Conservation (phyloP, 1,139 yeast species). For the Arxiozyma slooffiae region DNA sequence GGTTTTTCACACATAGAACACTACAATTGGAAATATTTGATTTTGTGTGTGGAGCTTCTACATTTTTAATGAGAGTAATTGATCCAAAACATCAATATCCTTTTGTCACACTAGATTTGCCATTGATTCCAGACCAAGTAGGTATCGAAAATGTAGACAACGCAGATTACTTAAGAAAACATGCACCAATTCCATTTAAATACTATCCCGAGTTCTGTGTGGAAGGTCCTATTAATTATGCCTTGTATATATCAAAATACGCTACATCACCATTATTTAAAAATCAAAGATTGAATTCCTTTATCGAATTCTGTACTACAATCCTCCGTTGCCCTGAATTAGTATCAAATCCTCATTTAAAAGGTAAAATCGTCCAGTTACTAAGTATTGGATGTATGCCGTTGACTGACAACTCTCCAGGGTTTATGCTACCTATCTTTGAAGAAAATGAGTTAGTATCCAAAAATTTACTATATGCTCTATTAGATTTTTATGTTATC, state of each 20-base stretch:
- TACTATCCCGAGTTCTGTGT: slow-evolving; percentile 78
- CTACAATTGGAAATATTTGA: slow-evolving; percentile 63
- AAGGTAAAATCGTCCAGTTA: slow-evolving; percentile 72
- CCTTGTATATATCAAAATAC: slow-evolving; percentile 55
- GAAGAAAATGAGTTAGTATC: slow-evolving; percentile 53
- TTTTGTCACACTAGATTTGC: slow-evolving; percentile 43
- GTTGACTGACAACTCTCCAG: slow-evolving; percentile 48
- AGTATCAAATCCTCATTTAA: slow-evolving; percentile 87
- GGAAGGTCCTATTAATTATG: slow-evolving; percentile 73
- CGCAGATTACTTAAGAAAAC: slow-evolving; percentile 52
- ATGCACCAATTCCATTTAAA: slow-evolving; percentile 70
- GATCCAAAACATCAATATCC: slow-evolving; percentile 69
- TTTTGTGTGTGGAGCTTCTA: slow-evolving; percentile 64
- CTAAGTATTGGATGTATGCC: slow-evolving; percentile 69
- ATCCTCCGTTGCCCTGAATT: slow-evolving; percentile 77
- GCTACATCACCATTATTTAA: slow-evolving; percentile 49
- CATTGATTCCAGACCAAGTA: slow-evolving; percentile 46
- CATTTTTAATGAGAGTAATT: slow-evolving; percentile 58
- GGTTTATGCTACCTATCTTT: slow-evolving; percentile 62
- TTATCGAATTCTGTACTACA: slow-evolving; percentile 64
- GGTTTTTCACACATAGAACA: slow-evolving; percentile 46
- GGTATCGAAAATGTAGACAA: slow-evolving; percentile 59
- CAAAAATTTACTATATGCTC: slow-evolving; percentile 64
- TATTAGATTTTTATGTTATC: slow-evolving; percentile 84
- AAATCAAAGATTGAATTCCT: slow-evolving; percentile 44